Evolutionary conservation across 2,329 filamentous ascomycete genomes (phyloP).

Genomic region (Neofusicoccum kwambonambiense): DNA sequence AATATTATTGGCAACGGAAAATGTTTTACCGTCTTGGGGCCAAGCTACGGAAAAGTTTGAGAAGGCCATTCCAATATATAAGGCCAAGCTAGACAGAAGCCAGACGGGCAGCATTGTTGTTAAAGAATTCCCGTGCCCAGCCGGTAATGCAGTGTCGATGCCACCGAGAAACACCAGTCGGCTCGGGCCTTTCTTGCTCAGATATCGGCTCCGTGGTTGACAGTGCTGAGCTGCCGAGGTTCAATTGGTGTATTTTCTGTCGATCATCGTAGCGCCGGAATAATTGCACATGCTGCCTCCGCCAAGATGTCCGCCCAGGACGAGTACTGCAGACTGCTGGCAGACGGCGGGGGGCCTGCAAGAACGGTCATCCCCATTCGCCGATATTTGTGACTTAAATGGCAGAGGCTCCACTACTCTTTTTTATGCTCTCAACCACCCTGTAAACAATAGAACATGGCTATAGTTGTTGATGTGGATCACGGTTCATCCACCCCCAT

Average conservation of each 20-base stretch:
- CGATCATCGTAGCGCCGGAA: slow-evolving; percentile 5
- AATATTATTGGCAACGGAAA: not conserved
- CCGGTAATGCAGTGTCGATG: not conserved
- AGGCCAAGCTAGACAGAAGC: not conserved
- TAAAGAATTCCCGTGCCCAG: not conserved
- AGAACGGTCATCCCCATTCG: too few species aligned
- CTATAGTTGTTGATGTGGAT: too few species aligned
- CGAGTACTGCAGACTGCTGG: too few species aligned
- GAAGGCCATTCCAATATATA: not conserved
- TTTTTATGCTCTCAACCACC: too few species aligned
- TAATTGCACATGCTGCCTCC: not conserved
- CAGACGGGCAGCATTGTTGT: not conserved
- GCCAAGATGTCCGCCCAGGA: not conserved
- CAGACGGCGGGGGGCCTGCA: too few species aligned
- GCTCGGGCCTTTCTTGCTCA: not conserved
- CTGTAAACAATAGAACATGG: too few species aligned
- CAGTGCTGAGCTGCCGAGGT: not conserved
- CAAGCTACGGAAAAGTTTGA: not conserved
- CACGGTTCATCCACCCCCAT: too few species aligned
- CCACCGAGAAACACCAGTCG: not conserved
- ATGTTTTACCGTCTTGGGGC: not conserved
- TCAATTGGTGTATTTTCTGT: not conserved
- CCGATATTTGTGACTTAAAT: too few species aligned
- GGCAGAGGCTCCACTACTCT: too few species aligned
- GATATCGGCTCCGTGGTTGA: not conserved